Conservation (phyloP, 2,329 filamentous ascomycete genomes). For the Aspergillus fructus region DNA sequence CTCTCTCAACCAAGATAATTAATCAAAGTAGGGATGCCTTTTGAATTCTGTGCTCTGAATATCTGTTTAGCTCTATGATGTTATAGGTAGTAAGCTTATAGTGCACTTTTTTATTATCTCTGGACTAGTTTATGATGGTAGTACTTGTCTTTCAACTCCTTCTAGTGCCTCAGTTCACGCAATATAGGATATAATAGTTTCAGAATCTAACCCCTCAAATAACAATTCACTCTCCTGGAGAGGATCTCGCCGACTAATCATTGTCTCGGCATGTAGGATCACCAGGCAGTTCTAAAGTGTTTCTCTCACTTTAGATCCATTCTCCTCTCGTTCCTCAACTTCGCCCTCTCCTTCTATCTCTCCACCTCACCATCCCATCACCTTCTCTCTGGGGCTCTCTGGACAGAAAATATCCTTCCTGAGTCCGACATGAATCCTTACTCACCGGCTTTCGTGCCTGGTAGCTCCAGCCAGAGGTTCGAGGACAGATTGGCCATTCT, state of each 20-base stretch:
- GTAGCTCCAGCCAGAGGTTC: background rate
- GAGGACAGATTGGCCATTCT: background rate
- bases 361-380: background rate
- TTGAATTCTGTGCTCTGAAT: too few relatives aligned
- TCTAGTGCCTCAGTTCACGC: background rate
- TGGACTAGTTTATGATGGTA: background rate
- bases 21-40: too few relatives aligned
- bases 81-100: too few relatives aligned
- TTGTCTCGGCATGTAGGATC: background rate
- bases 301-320: background rate
- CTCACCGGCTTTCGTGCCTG: slow-evolving; percentile 3
- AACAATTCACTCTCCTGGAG: background rate
- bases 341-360: background rate
- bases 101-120: background rate
- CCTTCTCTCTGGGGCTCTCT: background rate
- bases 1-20: too few relatives aligned
- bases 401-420: background rate
- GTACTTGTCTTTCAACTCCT: background rate
- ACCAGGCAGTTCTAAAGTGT: background rate
- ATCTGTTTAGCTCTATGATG: too few relatives aligned
- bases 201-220: background rate
- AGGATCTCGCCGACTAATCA: background rate
- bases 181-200: background rate
- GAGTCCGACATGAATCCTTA: slow-evolving; percentile 6
- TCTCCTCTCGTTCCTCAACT: background rate